Conservation (phyloP, 495 filamentous ascomycete genomes). For the Xylaria longipes region DNA sequence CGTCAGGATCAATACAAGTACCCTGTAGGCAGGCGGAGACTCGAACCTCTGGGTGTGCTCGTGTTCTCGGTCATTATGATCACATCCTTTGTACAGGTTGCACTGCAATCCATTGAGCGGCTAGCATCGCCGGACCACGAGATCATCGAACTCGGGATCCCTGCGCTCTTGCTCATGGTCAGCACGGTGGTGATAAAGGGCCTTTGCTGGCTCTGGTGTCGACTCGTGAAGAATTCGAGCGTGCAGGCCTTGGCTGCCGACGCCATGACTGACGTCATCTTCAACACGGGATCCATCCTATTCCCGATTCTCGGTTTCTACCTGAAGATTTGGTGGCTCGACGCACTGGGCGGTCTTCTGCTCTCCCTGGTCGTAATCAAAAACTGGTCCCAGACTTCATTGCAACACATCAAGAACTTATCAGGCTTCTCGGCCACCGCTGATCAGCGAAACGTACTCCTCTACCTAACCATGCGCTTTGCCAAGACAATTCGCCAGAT, state of each 20-base stretch:
- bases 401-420: conserved; percentile 81
- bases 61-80: conserved; percentile 87
- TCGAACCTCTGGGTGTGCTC: conserved; percentile 81
- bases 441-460: conserved; percentile 80
- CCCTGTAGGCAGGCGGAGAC: conserved; percentile 74
- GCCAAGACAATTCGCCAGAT: conserved; percentile 88
- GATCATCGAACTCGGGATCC: conserved; percentile 72
- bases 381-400: conserved; percentile 80
- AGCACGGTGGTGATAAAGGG: conserved; percentile 82
- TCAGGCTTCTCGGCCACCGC: conserved; percentile 81
- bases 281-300: conserved; percentile 89
- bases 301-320: conserved; percentile 85
- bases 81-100: conserved; percentile 86
- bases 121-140: conserved; percentile 69
- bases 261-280: conserved; percentile 68
- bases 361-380: conserved; percentile 83
- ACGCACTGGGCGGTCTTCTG: conserved; percentile 81
- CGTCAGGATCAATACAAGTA: conserved; percentile 81
- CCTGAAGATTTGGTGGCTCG: conserved; percentile 81
- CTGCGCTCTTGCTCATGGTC: conserved; percentile 82
- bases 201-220: conserved; percentile 89
- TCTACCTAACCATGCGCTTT: conserved; percentile 95
- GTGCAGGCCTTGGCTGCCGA: conserved; percentile 75
- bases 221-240: conserved; percentile 83
- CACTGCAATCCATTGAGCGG: conserved; percentile 70